Evolutionary conservation across 2,329 filamentous ascomycete genomes (phyloP).

Genomic region (Epichloe glyceriae): DNA sequence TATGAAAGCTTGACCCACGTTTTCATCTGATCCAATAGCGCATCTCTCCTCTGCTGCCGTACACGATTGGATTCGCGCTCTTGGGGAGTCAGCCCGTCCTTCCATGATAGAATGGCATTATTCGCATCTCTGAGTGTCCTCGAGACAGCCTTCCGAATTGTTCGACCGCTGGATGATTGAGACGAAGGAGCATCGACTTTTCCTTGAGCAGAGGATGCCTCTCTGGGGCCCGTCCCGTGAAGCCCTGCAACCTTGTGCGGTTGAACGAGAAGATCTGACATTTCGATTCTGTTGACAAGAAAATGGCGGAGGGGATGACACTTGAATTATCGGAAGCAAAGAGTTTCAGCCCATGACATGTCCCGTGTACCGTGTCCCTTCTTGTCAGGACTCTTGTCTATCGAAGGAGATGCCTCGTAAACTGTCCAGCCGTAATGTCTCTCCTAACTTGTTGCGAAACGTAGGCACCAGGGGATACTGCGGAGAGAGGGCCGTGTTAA

Average conservation of each 20-base stretch:
- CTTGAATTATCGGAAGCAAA: neutral
- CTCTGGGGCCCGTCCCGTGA: neutral
- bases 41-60: constrained; percentile 46
- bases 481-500: no score
- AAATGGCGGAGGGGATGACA: neutral
- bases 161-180: neutral
- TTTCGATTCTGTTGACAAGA: neutral
- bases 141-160: constrained; percentile 1
- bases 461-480: no score
- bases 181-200: neutral
- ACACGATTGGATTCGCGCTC: constrained; percentile 34
- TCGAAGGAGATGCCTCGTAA: no score
- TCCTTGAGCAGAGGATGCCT: neutral
- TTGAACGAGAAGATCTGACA: constrained; percentile 5
- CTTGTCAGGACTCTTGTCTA: no score
- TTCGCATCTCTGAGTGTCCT: constrained; percentile 19
- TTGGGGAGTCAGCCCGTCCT: constrained; percentile 38
- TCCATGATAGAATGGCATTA: constrained; percentile 31
- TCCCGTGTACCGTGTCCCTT: no score
- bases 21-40: constrained; percentile 52
- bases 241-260: constrained; percentile 1
- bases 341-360: no score
- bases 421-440: no score
- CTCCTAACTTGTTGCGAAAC: no score
- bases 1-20: constrained; percentile 31